Evolutionary conservation across 176 grass and related monocot species (phyloP).

Genomic region (Bromus sterilis): DNA sequence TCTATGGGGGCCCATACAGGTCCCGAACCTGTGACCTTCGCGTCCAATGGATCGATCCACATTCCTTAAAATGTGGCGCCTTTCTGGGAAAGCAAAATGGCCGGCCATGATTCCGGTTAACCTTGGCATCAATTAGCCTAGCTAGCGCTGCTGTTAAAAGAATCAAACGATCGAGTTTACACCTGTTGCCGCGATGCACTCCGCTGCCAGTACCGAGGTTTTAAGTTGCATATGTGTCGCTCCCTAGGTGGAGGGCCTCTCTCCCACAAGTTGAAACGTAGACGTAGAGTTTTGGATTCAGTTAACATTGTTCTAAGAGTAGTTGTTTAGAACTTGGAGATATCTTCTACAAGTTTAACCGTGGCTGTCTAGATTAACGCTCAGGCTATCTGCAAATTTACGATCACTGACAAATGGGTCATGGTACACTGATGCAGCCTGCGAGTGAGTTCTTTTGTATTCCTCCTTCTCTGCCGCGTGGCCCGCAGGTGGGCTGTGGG

Average conservation of each 20-base stretch:
- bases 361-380: too few species aligned
- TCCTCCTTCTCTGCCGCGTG: too few species aligned
- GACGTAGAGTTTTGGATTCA: neutral
- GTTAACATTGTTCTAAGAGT: neutral
- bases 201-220: neutral
- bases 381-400: too few species aligned
- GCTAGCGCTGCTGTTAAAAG: neutral
- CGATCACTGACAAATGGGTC: too few species aligned
- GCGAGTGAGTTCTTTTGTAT: too few species aligned
- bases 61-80: slow-evolving; percentile 51
- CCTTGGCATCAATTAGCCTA: too few species aligned
- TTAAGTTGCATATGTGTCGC: too few species aligned
- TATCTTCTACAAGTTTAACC: too few species aligned
- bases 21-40: too few species aligned
- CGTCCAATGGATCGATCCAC: neutral
- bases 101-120: slow-evolving; percentile 34
- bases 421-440: too few species aligned
- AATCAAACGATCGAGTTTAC: slow-evolving; percentile 23
- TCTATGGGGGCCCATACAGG: too few species aligned
- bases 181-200: neutral
- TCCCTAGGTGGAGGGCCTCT: neutral
- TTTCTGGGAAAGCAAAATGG: slow-evolving; percentile 25
- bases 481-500: too few species aligned
- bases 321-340: neutral
- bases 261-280: neutral